Evolutionary conservation across 2,329 filamentous ascomycete species (phyloP), one percentile per base, ranked within the genome.

Genomic region (Leptographium procerum): DNA sequence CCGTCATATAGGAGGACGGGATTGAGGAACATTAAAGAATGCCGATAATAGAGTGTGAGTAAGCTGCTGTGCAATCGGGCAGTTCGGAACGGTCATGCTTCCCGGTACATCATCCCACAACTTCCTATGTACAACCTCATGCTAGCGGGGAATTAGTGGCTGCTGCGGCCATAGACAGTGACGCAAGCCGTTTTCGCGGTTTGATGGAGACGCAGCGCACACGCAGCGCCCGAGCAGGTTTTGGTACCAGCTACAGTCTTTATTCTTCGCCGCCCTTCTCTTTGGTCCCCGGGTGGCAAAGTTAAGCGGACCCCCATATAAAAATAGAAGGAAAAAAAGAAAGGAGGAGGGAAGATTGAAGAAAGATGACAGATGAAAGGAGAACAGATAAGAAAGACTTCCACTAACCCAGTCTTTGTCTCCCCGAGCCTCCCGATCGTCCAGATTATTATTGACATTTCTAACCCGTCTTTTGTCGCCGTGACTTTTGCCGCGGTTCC

Each of bases 391-490:
- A 22, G 22, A 53, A 36, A 52, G 52, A 11, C 22, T 2, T 13
- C 5, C 14, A 59, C 62, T 59, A 16, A 64, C 62, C 62, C 62
- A 61, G 29, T 62, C 58, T 52, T 64, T 64, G 53, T 62, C 59
- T 45, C 57, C 48, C 48, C 45, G 52, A 31, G n/a, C 24, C 51
- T 58, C 34, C 55, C n/a, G 55, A 31, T 56, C 6, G 31, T 54
- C 31, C 33, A 31, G 26, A 3, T 24, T 28, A 8, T 19, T 19
- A 26, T 43, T n/a, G n/a, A n/a, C 13, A n/a, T n/a, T 43, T 19
- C n/a, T n/a, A 9, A n/a, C 19, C 14, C 9, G 2, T 16, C 40
- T 8, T 43, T 43, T 43, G 40, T 19, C 16, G 6, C 40, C 40
- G 19, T n/a, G 9, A 8, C 19, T 9, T n/a, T 19, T 16, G 13